A percentile compares a stretch with the other conserved stretches of the same genome.
Evolutionary conservation across 2,329 filamentous ascomycete species (phyloP).

Genomic region (Camillea tinctor): DNA sequence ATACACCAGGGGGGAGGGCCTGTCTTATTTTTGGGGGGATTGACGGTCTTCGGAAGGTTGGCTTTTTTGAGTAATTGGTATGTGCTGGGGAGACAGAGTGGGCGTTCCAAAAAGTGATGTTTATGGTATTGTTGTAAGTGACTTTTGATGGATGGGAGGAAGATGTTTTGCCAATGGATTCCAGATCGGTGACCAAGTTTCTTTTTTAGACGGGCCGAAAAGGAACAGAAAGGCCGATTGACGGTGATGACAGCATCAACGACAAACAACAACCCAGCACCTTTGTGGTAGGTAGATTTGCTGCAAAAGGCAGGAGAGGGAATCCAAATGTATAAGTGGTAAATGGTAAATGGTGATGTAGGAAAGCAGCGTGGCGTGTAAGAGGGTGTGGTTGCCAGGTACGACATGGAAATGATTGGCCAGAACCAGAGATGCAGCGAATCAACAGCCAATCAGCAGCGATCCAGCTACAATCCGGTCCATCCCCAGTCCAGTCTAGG

Average conservation of each 20-base stretch:
- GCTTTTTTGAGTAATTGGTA: neutral
- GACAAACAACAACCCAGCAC: neutral
- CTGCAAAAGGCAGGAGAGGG: neutral
- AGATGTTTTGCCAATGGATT: neutral
- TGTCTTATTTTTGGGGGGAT: neutral
- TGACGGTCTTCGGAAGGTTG: neutral
- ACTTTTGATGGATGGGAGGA: neutral
- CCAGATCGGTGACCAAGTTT: neutral
- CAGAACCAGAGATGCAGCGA: too few relatives aligned
- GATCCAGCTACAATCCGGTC: neutral
- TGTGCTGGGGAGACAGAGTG: constrained; percentile 1
- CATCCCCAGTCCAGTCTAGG: neutral
- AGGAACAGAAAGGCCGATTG: neutral
- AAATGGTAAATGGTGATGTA: neutral
- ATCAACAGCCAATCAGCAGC: neutral
- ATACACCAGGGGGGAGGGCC: neutral
- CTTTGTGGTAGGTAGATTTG: neutral
- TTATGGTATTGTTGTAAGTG: constrained; percentile 2
- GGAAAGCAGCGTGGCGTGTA: neutral
- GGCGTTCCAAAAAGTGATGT: constrained; percentile 19
- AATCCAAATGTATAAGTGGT: neutral
- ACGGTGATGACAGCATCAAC: neutral
- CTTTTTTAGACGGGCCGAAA: neutral
- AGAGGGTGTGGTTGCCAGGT: neutral
- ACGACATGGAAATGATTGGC: neutral